Percentiles rank a stretch among this genome's conserved stretches.
phyloP scores from a whole-genome alignment of 2,329 filamentous ascomycete genomes.

The Eurotiales sp. region DNA sequence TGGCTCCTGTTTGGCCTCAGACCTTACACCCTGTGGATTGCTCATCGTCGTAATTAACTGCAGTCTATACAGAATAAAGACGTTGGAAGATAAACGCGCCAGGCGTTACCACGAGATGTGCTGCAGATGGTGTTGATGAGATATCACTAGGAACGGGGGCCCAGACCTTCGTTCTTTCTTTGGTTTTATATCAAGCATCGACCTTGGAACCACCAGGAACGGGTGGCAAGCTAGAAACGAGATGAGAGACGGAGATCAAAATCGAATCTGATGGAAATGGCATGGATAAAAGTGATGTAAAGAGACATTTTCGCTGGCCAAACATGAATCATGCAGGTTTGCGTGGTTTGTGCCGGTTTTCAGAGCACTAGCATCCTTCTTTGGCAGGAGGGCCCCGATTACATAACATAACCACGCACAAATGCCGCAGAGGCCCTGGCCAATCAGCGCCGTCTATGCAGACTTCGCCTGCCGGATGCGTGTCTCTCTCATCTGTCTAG shows the following conservation, averaged over 20 bases:
- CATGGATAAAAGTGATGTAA: no score
- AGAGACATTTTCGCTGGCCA: no score
- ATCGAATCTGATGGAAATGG: not conserved
- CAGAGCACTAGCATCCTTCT: not conserved
- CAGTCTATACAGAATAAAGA: no score
- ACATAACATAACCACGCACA: constrained; percentile 2
- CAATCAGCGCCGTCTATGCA: no score
- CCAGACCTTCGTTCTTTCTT: no score
- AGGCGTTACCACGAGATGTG: not conserved
- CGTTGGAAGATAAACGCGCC: not conserved
- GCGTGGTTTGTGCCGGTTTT: constrained; percentile 10
- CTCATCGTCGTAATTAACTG: not conserved
- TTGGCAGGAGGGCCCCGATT: not conserved
- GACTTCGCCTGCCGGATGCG: not conserved
- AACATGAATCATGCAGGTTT: not conserved
- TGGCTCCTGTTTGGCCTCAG: not conserved
- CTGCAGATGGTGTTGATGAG: not conserved
- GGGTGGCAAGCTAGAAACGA: constrained; percentile 3
- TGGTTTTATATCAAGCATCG: not conserved
- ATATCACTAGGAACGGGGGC: not conserved
- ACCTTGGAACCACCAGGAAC: not conserved
- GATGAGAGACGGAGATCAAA: not conserved
- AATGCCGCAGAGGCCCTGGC: constrained; percentile 6
- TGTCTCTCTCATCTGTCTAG: no score
- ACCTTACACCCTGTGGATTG: no score